phyloP scores from a whole-genome alignment of 2,329 filamentous ascomycete species.

The Fusarium acutatum region DNA sequence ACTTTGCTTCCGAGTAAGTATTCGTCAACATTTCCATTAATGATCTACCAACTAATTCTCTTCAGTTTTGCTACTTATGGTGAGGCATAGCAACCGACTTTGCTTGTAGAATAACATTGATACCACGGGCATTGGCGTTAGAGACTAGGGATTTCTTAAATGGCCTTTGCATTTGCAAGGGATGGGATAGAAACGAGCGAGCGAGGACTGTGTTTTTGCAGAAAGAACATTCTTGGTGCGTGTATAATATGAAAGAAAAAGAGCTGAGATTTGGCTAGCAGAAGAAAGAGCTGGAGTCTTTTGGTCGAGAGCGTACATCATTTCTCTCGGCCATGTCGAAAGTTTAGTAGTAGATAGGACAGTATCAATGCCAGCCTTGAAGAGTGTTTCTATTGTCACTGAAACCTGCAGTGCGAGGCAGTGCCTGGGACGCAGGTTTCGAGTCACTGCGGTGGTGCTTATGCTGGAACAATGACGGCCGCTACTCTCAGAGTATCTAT shows the following conservation, averaged over 20 bases:
- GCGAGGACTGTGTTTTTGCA: constrained; percentile 1
- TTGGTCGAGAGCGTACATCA: neutral
- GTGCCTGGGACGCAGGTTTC: neutral
- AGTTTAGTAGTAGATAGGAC: neutral
- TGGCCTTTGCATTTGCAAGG: neutral
- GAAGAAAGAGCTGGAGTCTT: neutral
- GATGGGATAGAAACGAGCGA: neutral
- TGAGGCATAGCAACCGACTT: constrained; percentile 47
- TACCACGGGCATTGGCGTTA: constrained; percentile 34
- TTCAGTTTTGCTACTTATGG: constrained; percentile 51
- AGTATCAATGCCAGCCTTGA: neutral
- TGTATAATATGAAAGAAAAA: constrained; percentile 3
- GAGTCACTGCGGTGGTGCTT: neutral
- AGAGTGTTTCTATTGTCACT: neutral
- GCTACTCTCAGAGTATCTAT: neutral
- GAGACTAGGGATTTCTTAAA: constrained; percentile 22
- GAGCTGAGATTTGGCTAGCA: neutral
- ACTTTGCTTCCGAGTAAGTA: constrained; percentile 56
- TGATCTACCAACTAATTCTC: constrained; percentile 2
- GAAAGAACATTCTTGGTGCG: neutral
- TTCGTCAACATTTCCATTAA: neutral
- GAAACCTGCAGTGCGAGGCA: neutral
- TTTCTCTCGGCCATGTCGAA: neutral
- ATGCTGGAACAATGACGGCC: neutral
- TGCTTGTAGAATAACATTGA: constrained; percentile 19